These are phyloP conservation scores for Russula ochroleuca DNA, from an alignment of 768 basidiomycete species.

Conservation along the genomic window DNA sequence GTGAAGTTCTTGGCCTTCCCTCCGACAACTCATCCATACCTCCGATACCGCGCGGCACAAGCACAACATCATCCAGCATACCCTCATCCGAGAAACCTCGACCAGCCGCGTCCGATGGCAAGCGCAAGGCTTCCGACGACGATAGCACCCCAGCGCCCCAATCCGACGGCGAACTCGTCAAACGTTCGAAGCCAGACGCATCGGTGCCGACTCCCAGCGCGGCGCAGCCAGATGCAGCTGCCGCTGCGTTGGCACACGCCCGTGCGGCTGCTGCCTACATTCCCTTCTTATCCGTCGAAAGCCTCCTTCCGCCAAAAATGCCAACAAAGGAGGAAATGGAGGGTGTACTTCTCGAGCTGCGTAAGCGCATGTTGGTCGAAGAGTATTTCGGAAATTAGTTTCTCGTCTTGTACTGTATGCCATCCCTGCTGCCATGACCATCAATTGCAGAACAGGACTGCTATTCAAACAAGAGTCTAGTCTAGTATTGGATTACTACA, in stretches of 20 bases:
- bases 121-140: constrained; percentile 52
- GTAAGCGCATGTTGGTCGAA: constrained; percentile 78
- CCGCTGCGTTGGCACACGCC: constrained; percentile 38
- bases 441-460: neutral
- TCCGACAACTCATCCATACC: constrained; percentile 47
- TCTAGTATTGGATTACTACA: neutral
- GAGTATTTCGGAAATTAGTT: constrained; percentile 59
- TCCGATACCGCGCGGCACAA: constrained; percentile 43
- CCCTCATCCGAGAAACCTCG: constrained; percentile 29
- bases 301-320: constrained; percentile 70
- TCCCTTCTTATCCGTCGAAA: constrained; percentile 67
- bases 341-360: constrained; percentile 60
- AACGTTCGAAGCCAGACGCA: constrained; percentile 34
- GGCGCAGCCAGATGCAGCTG: constrained; percentile 26
- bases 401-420: too few relatives aligned
- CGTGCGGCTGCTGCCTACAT: constrained; percentile 65
- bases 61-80: constrained; percentile 28
- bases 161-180: constrained; percentile 31
- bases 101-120: constrained; percentile 36
- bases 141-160: constrained; percentile 40
- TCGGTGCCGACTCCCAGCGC: constrained; percentile 18
- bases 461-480: neutral
- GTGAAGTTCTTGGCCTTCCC: constrained; percentile 21
- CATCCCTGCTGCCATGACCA: neutral
- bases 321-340: constrained; percentile 80